phyloP scores from a whole-genome alignment of 176 grass and related monocot species.

The Avena sativa region DNA sequence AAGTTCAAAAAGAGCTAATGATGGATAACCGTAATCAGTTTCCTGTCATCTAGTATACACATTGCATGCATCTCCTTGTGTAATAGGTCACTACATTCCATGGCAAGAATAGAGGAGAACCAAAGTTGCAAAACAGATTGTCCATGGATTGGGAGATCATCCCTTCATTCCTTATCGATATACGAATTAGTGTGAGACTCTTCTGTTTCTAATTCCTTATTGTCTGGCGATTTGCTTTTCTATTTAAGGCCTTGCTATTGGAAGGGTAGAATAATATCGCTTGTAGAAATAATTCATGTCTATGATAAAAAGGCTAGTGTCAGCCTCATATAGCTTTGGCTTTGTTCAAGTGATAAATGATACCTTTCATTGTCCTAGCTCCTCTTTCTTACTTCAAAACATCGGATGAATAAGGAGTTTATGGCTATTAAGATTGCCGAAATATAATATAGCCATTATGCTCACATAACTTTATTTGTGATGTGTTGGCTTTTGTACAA shows the following conservation, averaged over 20 bases:
- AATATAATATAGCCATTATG: neutral
- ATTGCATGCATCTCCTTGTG: neutral
- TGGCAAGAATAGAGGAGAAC: neutral
- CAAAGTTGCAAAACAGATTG: slow-evolving; percentile 2
- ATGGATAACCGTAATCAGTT: neutral
- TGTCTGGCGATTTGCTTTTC: neutral
- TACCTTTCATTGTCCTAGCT: slow-evolving; percentile 6
- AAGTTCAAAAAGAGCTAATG: neutral
- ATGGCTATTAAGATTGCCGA: neutral
- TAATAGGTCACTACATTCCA: neutral
- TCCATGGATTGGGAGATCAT: neutral
- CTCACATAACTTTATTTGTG: neutral
- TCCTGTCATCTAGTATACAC: neutral
- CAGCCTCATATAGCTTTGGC: neutral
- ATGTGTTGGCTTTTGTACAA: neutral
- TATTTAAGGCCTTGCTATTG: neutral
- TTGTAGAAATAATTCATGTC: neutral
- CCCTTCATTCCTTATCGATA: neutral
- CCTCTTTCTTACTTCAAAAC: neutral
- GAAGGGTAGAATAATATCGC: neutral
- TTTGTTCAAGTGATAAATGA: slow-evolving; percentile 2
- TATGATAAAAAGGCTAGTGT: neutral
- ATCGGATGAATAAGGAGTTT: neutral
- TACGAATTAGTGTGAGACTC: neutral
- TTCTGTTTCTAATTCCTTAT: neutral